Evolutionary conservation across 139 green algal species (phyloP), one percentile per base, ranked within the genome.

Genomic region (Auxenochlorella pyrenoidosa): DNA sequence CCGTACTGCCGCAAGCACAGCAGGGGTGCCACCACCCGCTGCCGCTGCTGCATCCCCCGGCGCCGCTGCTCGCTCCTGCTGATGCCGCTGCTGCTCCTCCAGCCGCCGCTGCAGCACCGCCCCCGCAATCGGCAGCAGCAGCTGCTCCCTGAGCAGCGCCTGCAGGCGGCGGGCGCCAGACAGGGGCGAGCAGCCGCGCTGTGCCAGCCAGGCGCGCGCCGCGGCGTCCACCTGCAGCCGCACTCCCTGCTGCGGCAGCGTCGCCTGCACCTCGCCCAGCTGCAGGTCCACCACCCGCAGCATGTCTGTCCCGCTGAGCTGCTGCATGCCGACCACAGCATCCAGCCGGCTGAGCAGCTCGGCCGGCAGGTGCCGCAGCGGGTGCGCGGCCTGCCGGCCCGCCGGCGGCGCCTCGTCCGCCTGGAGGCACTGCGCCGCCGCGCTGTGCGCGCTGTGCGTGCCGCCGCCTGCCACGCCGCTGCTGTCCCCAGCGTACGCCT

Each of bases 201-300:
- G 26, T 16, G 83, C 71, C 36, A 87, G 83, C 83, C 83, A 87
- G 21, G 26, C 36, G 71, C 60, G 51, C 51, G 73, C 83, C 12
- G 43, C 54, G 1, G 54, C 24, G 10, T 59, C 36, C 2, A 87
- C 83, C 1, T 65, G 71, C 72, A 87, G 72, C 43, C 10, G 2
- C 26, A 87, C 30, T 1, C 83, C 71, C 54, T 87, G 83, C 71
- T 82, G 44, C 47, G 34, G 18, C 34, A 87, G 54, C 28, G 41
- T 38, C 28, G 44, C 36, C 54, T 26, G 38, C 10, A 75, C 21
- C 13, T 80, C 72, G 1, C 13, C 68, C 83, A 87, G 72, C 72
- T 87, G 83, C 51, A 87, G 72, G 32, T 79, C 71, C 36, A 87
- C 72, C 34, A 87, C 72, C 24, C 38, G 36, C 71, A 75, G n/a